These are phyloP conservation scores for Crithidia sp. DNA, from an alignment of 208 protist species.

Conservation along the genomic window DNA sequence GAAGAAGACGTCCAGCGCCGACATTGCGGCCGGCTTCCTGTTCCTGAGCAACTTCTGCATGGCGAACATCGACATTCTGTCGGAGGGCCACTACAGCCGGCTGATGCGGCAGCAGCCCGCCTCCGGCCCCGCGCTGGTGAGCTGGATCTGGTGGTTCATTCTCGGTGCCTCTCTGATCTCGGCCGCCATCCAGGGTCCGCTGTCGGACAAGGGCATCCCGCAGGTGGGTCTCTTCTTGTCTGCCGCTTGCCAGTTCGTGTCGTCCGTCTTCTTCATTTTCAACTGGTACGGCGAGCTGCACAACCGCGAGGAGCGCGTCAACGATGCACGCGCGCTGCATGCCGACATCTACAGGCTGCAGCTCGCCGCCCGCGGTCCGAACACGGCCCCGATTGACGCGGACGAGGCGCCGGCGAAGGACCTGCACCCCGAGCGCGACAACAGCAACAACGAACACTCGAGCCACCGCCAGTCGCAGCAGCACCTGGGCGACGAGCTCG, in stretches of 20 bases:
- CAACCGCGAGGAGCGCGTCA: conserved; percentile 50
- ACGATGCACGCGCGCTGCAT: conserved; percentile 19
- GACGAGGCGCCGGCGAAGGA: background rate
- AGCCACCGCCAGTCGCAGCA: background rate
- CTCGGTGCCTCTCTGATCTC: conserved; percentile 47
- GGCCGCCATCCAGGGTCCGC: conserved; percentile 47
- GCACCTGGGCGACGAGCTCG: background rate
- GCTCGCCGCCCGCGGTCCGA: background rate
- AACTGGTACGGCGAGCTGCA: conserved; percentile 69
- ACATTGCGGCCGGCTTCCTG: conserved; percentile 45
- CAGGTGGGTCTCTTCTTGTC: conserved; percentile 50
- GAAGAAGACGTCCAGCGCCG: conserved; percentile 33
- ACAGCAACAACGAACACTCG: background rate
- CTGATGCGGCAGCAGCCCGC: conserved; percentile 47
- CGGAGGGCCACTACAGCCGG: conserved; percentile 73
- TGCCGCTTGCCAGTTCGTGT: conserved; percentile 46
- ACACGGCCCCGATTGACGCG: background rate
- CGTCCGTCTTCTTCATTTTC: conserved; percentile 55
- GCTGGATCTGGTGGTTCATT: conserved; percentile 66
- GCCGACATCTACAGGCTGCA: background rate
- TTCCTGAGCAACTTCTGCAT: conserved; percentile 62
- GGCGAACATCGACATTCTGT: conserved; percentile 76
- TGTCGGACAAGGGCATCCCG: conserved; percentile 44
- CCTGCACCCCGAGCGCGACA: conserved; percentile 8
- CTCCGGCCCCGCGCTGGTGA: conserved; percentile 53